Base-by-base conservation (phyloP, 2,329 filamentous ascomycete genomes). In the Bertia moriformis region DNA sequence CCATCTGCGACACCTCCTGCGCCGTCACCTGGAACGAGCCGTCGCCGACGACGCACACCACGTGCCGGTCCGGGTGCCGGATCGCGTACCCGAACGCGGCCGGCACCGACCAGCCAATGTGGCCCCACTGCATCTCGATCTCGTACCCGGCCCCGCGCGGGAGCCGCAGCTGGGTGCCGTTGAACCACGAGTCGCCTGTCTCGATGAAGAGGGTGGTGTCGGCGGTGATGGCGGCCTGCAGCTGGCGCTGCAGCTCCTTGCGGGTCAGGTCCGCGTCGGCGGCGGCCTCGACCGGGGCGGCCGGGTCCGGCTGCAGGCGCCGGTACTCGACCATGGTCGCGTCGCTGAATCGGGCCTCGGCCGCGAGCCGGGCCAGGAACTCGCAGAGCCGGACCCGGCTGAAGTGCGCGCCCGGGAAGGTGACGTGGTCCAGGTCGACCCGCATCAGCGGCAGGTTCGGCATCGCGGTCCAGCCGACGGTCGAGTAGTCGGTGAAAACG, bases 11-110 rank as follows among this genome's bases (percentile, higher is more conserved):
- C 4, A 59, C 49, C 45, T 59, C 56, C 39, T 59, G 56, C 2
- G 54, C 52, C 3, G 55, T 59, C n/a, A 54, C 48, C 43, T 59
- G 55, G 44, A 59, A 51, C 30, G 54, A 56, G 2, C 56, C 56
- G 41, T 59, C 56, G 32, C 56, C 56, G 38, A 52, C 45, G 40
- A 59, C 49, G 17, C 56, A 44, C 14, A 57, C 51, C 7, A 51
- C 57, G 30, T 43, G 44, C 29, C 47, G 43, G 3, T 48, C 49
- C 2, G 47, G 48, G 7, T 41, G 30, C 15, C 44, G 42, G 18
- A 52, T 18, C 2, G 49, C 46, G 36, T 51, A 51, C 2, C 50
- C 50, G 32, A 51, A 51, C 14, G 47, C 44, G 4, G 49, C 48
- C 1, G 48, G 49, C 18, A 52, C 44, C 14, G 47, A 48, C 49